These are phyloP conservation scores for Osmozyma mogii DNA, from an alignment of 805 yeast species.

Conservation along the genomic window DNA sequence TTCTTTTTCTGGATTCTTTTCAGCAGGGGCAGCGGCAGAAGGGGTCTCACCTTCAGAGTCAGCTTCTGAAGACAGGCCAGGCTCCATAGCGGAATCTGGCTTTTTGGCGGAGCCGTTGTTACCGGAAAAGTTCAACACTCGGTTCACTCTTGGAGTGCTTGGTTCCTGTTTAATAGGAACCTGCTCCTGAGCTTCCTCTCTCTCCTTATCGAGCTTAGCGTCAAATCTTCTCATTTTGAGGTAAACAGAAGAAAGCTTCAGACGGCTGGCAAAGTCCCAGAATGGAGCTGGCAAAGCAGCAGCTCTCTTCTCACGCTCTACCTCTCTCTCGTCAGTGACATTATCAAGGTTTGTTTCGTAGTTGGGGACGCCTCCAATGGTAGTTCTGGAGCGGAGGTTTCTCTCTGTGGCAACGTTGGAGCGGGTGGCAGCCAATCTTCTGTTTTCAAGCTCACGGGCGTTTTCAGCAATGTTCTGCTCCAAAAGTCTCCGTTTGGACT, in stretches of 20 bases:
- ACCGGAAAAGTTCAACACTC: no score
- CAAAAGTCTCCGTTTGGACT: slow-evolving; percentile 2
- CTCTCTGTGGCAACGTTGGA: slow-evolving; percentile 3
- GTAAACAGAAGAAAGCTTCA: slow-evolving; percentile 14
- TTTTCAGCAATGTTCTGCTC: slow-evolving; percentile 4
- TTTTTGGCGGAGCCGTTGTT: no score
- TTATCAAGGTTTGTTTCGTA: slow-evolving; percentile 7
- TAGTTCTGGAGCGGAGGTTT: slow-evolving; percentile 9
- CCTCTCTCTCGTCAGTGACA: slow-evolving; percentile 4
- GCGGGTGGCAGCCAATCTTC: slow-evolving; percentile 9
- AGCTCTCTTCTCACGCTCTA: slow-evolving; percentile 5
- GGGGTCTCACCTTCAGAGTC: no score
- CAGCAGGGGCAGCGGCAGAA: no score
- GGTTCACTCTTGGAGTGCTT: no score
- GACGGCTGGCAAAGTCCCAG: slow-evolving; percentile 12
- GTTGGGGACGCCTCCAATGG: slow-evolving; percentile 6
- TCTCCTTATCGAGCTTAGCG: slow-evolving; percentile 6
- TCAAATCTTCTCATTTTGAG: slow-evolving; percentile 18
- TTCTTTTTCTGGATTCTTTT: no score
- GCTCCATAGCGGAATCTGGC: no score
- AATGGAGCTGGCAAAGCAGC: slow-evolving; percentile 10
- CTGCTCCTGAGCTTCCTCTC: background rate
- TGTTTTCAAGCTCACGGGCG: slow-evolving; percentile 7
- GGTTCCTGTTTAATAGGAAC: slow-evolving; percentile 2
- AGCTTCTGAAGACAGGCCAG: no score